Base-by-base conservation (phyloP, 345 rosid species). In the Hibiscus mutabilis region DNA sequence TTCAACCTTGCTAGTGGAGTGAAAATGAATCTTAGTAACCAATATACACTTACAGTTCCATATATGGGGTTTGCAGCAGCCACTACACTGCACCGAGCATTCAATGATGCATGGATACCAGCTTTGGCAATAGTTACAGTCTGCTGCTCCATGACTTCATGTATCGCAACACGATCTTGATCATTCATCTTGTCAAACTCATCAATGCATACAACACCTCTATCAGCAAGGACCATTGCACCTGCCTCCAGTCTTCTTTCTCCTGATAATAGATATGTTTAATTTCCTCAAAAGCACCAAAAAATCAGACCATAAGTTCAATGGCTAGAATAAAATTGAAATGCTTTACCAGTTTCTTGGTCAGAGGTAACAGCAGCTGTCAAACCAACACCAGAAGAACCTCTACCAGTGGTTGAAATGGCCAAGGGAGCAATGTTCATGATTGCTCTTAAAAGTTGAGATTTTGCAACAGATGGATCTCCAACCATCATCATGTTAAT, bases 401-500 rank as follows among this genome's bases (percentile, higher is more conserved):
- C 99, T 25, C 99, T 93, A 22, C 99, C 99, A 31, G 98, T 95
- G 53, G 99, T 95, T 83, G 99, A 95, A 81, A 92, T 92, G 59
- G 97, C 97, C 82, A 95, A 82, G n/a, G 99, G 99, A 77, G 99
- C 97, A 77, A 95, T 92, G 76, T 92, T 95, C 87, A 95, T 88
- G 65, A 95, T 95, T 31, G 99, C 99, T 79, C 98, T 86, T 76
- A 95, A 74, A 72, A 95, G 97, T 78, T 95, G 99, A 77, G 99
- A 95, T 73, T 95, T 95, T 58, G 98, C 99, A 80, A 95, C 98
- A 68, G 99, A 95, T 67, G 98, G 99, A 82, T 95, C 99, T 74
- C 99, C 99, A 72, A 95, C 98, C 99, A 92, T 95, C 99, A 95
- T 90, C 99, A 95, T 92, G 80, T 95, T 95, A 75, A 95, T 88